phyloP scores from a whole-genome alignment of 164 flowering plant species.

The Macadamia tetraphylla region DNA sequence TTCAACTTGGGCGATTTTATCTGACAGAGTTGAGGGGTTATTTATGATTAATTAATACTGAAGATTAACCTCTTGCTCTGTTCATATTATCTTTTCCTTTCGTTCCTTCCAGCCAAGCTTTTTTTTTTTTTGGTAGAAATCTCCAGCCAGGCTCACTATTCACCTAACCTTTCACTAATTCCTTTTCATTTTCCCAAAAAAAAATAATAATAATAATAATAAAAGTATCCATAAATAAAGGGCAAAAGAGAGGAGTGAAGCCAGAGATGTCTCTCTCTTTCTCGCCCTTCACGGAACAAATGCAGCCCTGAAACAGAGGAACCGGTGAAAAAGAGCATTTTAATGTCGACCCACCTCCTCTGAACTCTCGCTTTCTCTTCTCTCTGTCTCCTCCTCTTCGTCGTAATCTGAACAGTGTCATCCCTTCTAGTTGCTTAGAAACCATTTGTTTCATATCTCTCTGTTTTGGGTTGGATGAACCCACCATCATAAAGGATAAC shows the following conservation, averaged over 20 bases:
- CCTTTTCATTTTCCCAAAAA: background rate
- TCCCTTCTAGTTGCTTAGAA: slow-evolving; percentile 16
- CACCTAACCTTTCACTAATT: too few species aligned
- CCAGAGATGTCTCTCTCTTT: background rate
- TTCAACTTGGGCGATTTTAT: background rate
- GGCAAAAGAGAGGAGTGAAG: slow-evolving; percentile 10
- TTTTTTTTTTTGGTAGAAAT: too few species aligned
- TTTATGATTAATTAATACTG: too few species aligned
- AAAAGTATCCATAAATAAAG: slow-evolving; percentile 14
- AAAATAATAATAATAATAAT: background rate
- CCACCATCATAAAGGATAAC: slow-evolving; percentile 9
- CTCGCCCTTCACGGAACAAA: slow-evolving; percentile 6
- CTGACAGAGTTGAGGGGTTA: background rate
- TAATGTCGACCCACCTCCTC: slow-evolving; percentile 19
- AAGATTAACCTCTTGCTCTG: too few species aligned
- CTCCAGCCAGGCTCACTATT: too few species aligned
- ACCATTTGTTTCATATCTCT: slow-evolving; percentile 19
- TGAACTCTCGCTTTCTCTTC: slow-evolving; percentile 8
- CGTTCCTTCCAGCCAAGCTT: background rate
- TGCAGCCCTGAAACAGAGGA: slow-evolving; percentile 28
- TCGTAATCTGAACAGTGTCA: slow-evolving; percentile 12
- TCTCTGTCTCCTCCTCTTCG: slow-evolving; percentile 8
- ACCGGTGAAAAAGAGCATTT: slow-evolving; percentile 8
- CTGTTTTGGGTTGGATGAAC: slow-evolving; percentile 9
- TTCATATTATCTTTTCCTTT: too few species aligned